These are phyloP conservation scores for Pichia sp. DNA, from an alignment of 1,139 yeast genomes.

Conservation along the genomic window DNA sequence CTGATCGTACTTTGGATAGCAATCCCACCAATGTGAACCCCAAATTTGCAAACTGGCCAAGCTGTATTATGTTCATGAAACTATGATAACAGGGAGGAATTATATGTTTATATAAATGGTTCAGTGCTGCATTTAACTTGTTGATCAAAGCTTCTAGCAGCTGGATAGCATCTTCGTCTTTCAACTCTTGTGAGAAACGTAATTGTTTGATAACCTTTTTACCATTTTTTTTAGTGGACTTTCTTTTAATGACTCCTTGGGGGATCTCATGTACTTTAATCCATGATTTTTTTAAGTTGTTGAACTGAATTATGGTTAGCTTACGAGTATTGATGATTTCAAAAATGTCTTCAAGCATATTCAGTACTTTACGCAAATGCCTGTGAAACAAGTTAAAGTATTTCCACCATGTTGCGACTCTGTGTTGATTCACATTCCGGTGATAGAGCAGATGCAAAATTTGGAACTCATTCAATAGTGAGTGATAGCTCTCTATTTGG, in stretches of 20 bases:
- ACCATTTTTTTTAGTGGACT: background rate
- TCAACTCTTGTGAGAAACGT: slow-evolving; percentile 5
- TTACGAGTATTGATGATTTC: slow-evolving; percentile 11
- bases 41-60: slow-evolving; percentile 70
- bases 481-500: background rate
- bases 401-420: slow-evolving; percentile 72
- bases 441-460: slow-evolving; percentile 57
- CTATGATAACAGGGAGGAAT: slow-evolving; percentile 47
- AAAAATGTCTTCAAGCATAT: slow-evolving; percentile 18
- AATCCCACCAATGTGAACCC: slow-evolving; percentile 65
- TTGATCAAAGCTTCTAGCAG: slow-evolving; percentile 14
- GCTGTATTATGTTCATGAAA: slow-evolving; percentile 59
- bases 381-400: slow-evolving; percentile 58
- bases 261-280: slow-evolving; percentile 5
- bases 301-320: slow-evolving; percentile 6
- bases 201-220: background rate
- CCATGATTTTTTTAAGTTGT: slow-evolving; percentile 5
- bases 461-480: slow-evolving; percentile 41
- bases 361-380: slow-evolving; percentile 35
- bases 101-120: slow-evolving; percentile 33
- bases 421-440: slow-evolving; percentile 70
- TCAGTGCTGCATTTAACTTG: slow-evolving; percentile 19
- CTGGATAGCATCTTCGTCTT: slow-evolving; percentile 6
- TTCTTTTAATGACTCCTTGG: background rate
- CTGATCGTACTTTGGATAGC: slow-evolving; percentile 37